Conservation (phyloP, 345 rosid genomes). For the Cardamine occulta region DNA sequence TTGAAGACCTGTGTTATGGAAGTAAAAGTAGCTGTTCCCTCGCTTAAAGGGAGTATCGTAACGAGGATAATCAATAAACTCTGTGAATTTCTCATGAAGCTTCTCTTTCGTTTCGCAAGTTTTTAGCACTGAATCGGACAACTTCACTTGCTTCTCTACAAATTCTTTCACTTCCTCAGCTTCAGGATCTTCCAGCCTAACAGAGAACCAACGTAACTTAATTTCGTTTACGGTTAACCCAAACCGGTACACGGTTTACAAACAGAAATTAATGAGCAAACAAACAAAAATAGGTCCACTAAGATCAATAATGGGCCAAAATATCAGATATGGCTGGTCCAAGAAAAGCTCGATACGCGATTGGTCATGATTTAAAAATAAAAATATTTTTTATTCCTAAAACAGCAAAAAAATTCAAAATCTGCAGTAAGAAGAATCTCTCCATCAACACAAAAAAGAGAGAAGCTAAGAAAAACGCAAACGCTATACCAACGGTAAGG, state of each 20-base stretch:
- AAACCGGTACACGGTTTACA: slow-evolving; percentile 26
- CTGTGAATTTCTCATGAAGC: slow-evolving; percentile 65
- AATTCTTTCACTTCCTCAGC: slow-evolving; percentile 77
- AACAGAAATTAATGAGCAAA: background rate
- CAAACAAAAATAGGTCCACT: slow-evolving; percentile 30
- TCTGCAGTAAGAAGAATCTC: slow-evolving; percentile 1
- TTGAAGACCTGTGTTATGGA: slow-evolving; percentile 89
- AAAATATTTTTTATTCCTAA: background rate
- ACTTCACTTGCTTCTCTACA: slow-evolving; percentile 67
- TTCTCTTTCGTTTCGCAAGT: slow-evolving; percentile 62
- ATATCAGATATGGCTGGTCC: slow-evolving; percentile 27
- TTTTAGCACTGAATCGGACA: slow-evolving; percentile 65
- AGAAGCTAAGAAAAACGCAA: slow-evolving; percentile 13
- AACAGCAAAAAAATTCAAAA: slow-evolving; percentile 15
- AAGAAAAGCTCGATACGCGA: slow-evolving; percentile 16
- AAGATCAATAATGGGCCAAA: slow-evolving; percentile 28
- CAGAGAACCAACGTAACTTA: background rate
- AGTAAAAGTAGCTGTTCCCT: slow-evolving; percentile 75
- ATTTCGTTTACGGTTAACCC: background rate
- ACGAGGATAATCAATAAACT: slow-evolving; percentile 80
- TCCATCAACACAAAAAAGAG: background rate
- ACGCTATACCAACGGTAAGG: slow-evolving; percentile 84
- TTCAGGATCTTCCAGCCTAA: slow-evolving; percentile 93
- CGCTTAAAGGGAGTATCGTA: slow-evolving; percentile 68
- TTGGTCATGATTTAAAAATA: slow-evolving; percentile 20